Base-by-base conservation (phyloP, 2,329 filamentous ascomycete genomes). In the Alternaria novae-zelandiae region DNA sequence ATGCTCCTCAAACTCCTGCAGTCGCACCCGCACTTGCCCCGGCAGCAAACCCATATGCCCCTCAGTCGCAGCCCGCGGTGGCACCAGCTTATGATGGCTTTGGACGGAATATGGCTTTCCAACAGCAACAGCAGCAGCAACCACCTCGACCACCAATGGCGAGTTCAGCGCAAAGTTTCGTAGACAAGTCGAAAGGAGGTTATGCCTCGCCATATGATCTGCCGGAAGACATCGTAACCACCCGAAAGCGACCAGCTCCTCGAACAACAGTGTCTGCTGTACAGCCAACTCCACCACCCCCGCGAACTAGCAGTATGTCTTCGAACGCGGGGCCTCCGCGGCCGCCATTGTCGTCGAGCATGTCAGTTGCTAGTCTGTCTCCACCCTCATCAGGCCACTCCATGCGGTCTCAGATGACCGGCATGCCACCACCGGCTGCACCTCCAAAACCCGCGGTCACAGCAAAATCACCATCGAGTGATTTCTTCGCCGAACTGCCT, bases 121-220 rank as follows among this genome's bases (percentile, higher is more conserved):
- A 67, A 32, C 71, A 75, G 41, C 75, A 75, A 54, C 77, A 82
- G 17, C 72, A 66, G 43, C 70, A 74, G 36, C 74, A 74, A 54
- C 76, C 82, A 17, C 75, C 81, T 51, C 86, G 65, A 71, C 86
- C 71, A 68, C 67, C 62, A 89, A 89, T 80, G 85, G 88, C 77
- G 23, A 77, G 73, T 44, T 79, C 78, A 36, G 78, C 82, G 1
- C 89, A 96, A 77, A 98, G 95, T 80, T 99, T 97, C 79, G 93
- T 88, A 6, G 91, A 95, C 79, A 96, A 96, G 79, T 84, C 93
- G 4, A 98, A 97, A 80, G 92, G 92, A 59, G 94, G 95, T 8
- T 99, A 99, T 78, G 87, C 91, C 53, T 98, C 95, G 20, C 96
- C 96, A 0, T 99, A 97, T 73, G 96, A 99, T 81, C 85, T 99